Percentiles rank a stretch among this genome's conserved stretches.
These are phyloP conservation scores for Candida yuanshanica DNA, from an alignment of 805 yeast genomes.

Conservation along the genomic window DNA sequence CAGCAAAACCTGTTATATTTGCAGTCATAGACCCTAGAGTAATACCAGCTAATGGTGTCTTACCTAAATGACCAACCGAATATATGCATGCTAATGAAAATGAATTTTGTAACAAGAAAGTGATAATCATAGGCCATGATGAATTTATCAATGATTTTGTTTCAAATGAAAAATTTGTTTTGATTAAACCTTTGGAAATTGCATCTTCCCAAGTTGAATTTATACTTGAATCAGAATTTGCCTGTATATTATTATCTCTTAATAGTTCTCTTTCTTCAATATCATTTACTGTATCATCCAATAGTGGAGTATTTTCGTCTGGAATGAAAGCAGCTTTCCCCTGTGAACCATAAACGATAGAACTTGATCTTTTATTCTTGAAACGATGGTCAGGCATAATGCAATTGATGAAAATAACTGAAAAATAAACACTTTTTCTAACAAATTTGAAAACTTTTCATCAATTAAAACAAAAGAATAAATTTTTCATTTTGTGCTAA, in stretches of 20 bases:
- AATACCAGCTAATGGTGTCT: conserved; percentile 74
- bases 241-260: conserved; percentile 15
- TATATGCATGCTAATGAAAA: conserved; percentile 24
- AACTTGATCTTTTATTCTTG: conserved; percentile 19
- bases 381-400: conserved; percentile 14
- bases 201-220: conserved; percentile 23
- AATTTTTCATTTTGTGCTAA: not conserved
- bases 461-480: no score
- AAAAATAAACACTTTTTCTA: no score
- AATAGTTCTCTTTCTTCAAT: conserved; percentile 17
- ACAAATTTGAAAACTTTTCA: no score
- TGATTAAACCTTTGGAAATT: conserved; percentile 17
- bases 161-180: conserved; percentile 17
- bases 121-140: conserved; percentile 22
- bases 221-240: conserved; percentile 11
- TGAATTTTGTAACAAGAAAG: conserved; percentile 23
- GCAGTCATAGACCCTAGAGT: conserved; percentile 83
- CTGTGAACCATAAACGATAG: conserved; percentile 21
- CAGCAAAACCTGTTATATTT: conserved; percentile 65
- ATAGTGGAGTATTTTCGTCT: conserved; percentile 12
- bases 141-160: conserved; percentile 13
- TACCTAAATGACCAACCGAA: conserved; percentile 74
- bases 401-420: not conserved
- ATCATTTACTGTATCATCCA: not conserved
- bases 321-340: conserved; percentile 22